Evolutionary conservation across 148 eudicot genomes (phyloP), one percentile per base, ranked within the genome.

Genomic region (Amaranthus palmeri): DNA sequence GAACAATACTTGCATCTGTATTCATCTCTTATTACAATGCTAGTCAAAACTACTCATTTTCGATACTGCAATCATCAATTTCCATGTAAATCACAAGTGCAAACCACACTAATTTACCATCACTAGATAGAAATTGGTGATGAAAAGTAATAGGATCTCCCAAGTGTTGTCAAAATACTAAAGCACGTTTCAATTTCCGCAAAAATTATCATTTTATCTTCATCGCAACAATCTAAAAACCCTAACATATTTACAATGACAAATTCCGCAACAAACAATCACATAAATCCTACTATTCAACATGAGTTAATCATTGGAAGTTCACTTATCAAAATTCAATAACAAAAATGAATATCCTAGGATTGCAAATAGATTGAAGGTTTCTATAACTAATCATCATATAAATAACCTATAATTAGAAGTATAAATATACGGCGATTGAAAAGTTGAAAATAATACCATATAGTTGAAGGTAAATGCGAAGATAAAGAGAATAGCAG

Each of bases 391-490:
- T 47, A 56, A 70, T 10, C n/a, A 70, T 2, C 18, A 52, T 7
- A 8, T 0, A 48, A 42, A 50, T n/a, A n/a, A n/a, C n/a, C n/a
- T n/a, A n/a, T n/a, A n/a, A n/a, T n/a, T n/a, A n/a, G n/a, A n/a
- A n/a, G n/a, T n/a, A n/a, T n/a, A n/a, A n/a, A n/a, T n/a, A n/a
- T n/a, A n/a, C n/a, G n/a, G n/a, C n/a, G n/a, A n/a, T n/a, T n/a
- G n/a, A n/a, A n/a, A n/a, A n/a, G n/a, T n/a, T n/a, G 7, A 44
- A 42, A 25, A 13, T 14, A 44, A 11, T 54, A 88, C 96, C 77
- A 69, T 83, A 12, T 41, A 82, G 75, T 72, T 76, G 81, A 76
- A 71, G 50, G 88, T 77, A 69, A 81, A 83, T 0, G 82, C 85
- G 72, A 83, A 60, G 65, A 86, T 67, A 61, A 86, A 48, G 72